These are phyloP conservation scores for Claviceps pazoutovae DNA, from an alignment of 2,329 filamentous ascomycete species.

Conservation along the genomic window DNA sequence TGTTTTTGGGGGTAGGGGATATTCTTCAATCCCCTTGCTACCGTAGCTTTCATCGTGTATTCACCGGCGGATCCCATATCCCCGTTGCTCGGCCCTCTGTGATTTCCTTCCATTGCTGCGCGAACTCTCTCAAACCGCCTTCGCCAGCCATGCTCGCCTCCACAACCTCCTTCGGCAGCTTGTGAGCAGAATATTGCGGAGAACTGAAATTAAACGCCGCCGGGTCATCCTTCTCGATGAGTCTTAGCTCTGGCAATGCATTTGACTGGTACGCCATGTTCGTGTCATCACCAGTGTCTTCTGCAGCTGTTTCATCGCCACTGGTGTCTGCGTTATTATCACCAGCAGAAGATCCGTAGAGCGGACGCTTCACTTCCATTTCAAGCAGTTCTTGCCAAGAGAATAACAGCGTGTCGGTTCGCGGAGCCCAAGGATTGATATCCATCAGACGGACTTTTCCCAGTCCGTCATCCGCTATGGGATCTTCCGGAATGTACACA, in stretches of 20 bases:
- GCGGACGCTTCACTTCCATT: conserved; percentile 46
- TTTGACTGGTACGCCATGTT: conserved; percentile 39
- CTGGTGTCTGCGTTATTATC: conserved; percentile 17
- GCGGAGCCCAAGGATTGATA: conserved; percentile 84
- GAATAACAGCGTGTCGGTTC: conserved; percentile 82
- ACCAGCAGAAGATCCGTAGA: conserved; percentile 32
- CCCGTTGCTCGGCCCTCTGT: conserved; percentile 26
- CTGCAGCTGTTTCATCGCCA: conserved; percentile 23
- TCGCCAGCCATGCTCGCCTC: conserved; percentile 53
- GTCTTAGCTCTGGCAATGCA: conserved; percentile 61
- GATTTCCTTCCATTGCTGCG: conserved; percentile 57
- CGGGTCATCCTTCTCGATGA: conserved; percentile 74
- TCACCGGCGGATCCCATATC: conserved; percentile 23
- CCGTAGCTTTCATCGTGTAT: background rate
- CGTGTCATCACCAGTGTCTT: conserved; percentile 24
- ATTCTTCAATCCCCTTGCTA: conserved; percentile 2
- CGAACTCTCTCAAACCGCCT: conserved; percentile 69
- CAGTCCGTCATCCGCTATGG: conserved; percentile 41
- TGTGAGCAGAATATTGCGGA: conserved; percentile 86
- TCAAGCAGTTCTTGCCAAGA: conserved; percentile 77
- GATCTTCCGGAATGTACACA: conserved; percentile 69
- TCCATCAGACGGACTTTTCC: conserved; percentile 76
- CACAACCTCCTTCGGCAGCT: conserved; percentile 86
- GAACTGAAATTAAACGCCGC: conserved; percentile 78
- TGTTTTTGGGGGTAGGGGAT: background rate